Conservation (phyloP, 192 early-diverging fungal species). For the Backusella morwellensis region DNA sequence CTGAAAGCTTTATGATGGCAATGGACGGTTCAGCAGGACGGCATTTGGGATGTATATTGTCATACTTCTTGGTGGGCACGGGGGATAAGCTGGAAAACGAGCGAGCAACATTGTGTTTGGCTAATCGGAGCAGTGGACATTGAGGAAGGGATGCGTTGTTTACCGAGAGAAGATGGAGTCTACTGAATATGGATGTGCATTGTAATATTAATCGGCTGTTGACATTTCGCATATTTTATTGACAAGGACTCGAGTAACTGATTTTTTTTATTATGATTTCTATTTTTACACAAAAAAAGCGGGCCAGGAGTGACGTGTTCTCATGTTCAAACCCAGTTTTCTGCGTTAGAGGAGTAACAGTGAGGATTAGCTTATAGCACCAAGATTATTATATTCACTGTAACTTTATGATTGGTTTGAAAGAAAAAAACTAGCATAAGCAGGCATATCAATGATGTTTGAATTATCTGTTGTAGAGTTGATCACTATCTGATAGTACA, state of each 20-base stretch:
- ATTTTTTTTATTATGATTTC: neutral
- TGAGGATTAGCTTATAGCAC: too few relatives aligned
- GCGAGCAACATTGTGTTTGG: neutral
- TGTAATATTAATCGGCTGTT: neutral
- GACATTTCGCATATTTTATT: constrained; percentile 6
- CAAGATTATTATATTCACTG: neutral
- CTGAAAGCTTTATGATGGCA: neutral
- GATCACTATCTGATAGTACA: neutral
- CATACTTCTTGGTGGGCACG: neutral
- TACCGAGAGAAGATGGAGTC: neutral
- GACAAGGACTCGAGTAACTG: neutral
- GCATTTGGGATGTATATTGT: neutral
- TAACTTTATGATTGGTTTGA: neutral
- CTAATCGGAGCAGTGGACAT: neutral
- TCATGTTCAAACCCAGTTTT: neutral
- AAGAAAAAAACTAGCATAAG: neutral
- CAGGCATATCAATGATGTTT: neutral
- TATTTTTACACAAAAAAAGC: neutral
- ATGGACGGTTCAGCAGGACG: constrained; percentile 8
- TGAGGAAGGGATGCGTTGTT: neutral
- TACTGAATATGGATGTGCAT: constrained; percentile 2
- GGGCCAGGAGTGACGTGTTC: neutral
- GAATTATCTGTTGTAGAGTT: neutral
- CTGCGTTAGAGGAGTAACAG: too few relatives aligned
- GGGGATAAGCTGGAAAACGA: neutral